Evolutionary conservation across 2,329 filamentous ascomycete genomes (phyloP).

Genomic region (Grosmannia serpens): DNA sequence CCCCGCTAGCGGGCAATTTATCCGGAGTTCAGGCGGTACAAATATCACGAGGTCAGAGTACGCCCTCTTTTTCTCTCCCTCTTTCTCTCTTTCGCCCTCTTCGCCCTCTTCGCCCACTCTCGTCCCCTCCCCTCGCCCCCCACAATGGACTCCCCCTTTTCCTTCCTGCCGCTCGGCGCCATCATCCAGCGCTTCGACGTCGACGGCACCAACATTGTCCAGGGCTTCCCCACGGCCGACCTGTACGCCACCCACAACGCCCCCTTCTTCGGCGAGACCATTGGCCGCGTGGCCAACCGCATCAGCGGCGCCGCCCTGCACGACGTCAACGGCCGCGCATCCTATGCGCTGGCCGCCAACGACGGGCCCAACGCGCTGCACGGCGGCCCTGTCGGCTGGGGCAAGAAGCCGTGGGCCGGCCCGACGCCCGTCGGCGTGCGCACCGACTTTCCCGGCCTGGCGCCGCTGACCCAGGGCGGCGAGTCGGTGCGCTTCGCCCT

Average conservation of each 20-base stretch:
- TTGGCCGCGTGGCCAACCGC: conserved; percentile 76
- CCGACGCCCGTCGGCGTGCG: conserved; percentile 48
- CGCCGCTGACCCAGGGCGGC: conserved; percentile 43
- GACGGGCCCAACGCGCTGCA: conserved; percentile 68
- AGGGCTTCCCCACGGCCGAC: conserved; percentile 66
- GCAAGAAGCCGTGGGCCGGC: conserved; percentile 65
- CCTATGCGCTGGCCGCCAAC: conserved; percentile 63
- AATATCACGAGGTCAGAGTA: not conserved
- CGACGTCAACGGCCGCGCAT: conserved; percentile 54
- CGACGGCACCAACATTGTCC: conserved; percentile 73
- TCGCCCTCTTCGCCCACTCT: too few relatives aligned
- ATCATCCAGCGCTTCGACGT: conserved; percentile 74
- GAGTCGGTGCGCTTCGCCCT: conserved; percentile 57
- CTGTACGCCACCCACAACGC: conserved; percentile 65
- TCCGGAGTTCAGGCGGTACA: not conserved
- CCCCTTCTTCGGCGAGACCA: conserved; percentile 85
- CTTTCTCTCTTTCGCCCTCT: too few relatives aligned
- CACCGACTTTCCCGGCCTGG: conserved; percentile 30
- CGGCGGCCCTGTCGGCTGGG: conserved; percentile 67
- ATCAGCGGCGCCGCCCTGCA: conserved; percentile 60
- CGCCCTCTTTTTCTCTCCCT: too few relatives aligned
- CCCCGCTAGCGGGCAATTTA: not conserved
- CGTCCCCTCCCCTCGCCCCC: not conserved
- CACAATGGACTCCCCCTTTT: conserved; percentile 26
- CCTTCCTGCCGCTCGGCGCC: conserved; percentile 64